Base-by-base conservation (phyloP, 2,329 filamentous ascomycete genomes). In the Aspergillus ibericus region DNA sequence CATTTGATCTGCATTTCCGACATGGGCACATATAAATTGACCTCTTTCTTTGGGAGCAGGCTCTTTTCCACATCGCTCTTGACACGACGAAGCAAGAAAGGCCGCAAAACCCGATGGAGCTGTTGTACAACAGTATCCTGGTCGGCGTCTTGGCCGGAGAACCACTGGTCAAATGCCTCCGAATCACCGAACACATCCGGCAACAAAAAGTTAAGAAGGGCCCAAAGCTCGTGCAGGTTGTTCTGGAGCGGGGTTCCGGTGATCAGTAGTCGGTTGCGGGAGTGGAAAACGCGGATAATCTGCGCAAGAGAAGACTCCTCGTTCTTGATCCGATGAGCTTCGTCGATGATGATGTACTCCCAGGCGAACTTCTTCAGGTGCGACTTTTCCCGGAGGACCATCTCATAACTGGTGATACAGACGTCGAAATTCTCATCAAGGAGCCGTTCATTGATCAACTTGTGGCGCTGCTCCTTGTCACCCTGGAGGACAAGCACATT, bases 341-440 rank as follows among this genome's bases (percentile, higher is more conserved):
- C 95, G 70, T 99, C 95, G 64, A 99, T 96, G 67, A 99, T 96
- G 76, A 99, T 99, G 77, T 99, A 99, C 75, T 99, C 93, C 95
- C 95, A 99, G 0, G 95, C 93, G 74, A 99, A 96, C 76, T 98
- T 98, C 80, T 95, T 96, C 66, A 99, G 77, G 67, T 96, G 92
- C 1, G 90, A 83, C 80, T 99, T 98, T 73, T 99, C 95, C 58
- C 95, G 87, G 12, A 99, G 82, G 59, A 99, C 92, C 93, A 99
- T 98, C 76, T 99, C 95, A 78, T 99, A 99, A 75, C 93, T 97
- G 13, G 95, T 99, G 73, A 99, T 91, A 78, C 93, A 97, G 16
- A 98, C 93, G 70, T 99, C 95, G 67, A 99, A 99, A 65, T 96
- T 91, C 74, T 97, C 92, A 59, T 96, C 91, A 16, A 96, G 83